Percentiles rank a stretch among this genome's conserved stretches.
These are phyloP conservation scores for Lycium ferocissimum DNA, from an alignment of 257 asterid genomes.

Conservation along the genomic window DNA sequence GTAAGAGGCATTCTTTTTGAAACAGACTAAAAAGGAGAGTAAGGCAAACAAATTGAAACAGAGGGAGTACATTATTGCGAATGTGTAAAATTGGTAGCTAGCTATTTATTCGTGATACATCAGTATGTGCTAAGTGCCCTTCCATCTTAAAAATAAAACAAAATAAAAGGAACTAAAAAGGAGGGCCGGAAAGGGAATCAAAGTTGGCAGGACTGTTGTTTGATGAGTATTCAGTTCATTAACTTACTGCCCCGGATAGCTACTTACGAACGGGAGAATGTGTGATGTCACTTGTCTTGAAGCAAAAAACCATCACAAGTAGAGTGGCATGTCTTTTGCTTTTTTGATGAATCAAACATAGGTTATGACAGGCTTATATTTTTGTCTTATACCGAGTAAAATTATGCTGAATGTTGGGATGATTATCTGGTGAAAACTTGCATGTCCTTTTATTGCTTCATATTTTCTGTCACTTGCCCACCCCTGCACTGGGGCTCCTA, in stretches of 20 bases:
- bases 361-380: not conserved
- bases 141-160: not conserved
- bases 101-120: not conserved
- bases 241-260: not conserved
- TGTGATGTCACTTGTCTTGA: conserved; percentile 1
- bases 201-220: not conserved
- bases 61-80: not conserved
- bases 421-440: conserved; percentile 5
- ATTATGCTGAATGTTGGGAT: not conserved
- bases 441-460: not conserved
- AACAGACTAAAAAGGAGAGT: too few species aligned
- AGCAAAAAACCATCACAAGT: not conserved
- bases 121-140: not conserved
- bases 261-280: not conserved
- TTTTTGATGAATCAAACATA: not conserved
- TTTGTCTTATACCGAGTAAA: not conserved
- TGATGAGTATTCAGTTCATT: conserved; percentile 18
- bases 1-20: too few species aligned
- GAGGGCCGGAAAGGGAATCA: conserved; percentile 9
- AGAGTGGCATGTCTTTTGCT: not conserved
- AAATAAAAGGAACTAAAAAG: not conserved
- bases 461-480: not conserved
- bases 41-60: too few species aligned
- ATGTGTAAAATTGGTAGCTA: conserved; percentile 15
- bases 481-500: not conserved